Conservation (phyloP, 257 asterid species). For the Haberlea rhodopensis region DNA sequence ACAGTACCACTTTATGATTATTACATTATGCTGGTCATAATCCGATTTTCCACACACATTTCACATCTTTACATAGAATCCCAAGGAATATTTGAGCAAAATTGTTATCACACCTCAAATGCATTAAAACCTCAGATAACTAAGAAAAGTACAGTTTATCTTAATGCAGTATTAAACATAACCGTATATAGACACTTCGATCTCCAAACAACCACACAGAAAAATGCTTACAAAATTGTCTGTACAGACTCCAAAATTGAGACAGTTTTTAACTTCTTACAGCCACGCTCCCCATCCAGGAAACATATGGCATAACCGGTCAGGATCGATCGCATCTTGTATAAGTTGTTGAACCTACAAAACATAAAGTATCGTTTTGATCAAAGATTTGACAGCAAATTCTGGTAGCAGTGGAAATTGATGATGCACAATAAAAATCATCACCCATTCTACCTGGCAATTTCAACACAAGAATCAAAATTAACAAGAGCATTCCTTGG, state of each 20-base stretch:
- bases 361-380: background rate
- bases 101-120: background rate
- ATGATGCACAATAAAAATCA: background rate
- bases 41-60: too few species aligned
- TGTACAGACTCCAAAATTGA: constrained; percentile 39
- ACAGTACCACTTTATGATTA: constrained; percentile 13
- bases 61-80: background rate
- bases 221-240: background rate
- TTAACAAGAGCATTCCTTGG: too few species aligned
- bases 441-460: background rate
- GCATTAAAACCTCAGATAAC: too few species aligned
- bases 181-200: background rate
- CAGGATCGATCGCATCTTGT: constrained; percentile 93
- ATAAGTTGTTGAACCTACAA: constrained; percentile 92
- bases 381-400: background rate
- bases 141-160: constrained; percentile 25
- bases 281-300: constrained; percentile 99
- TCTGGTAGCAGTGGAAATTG: background rate
- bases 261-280: constrained; percentile 34
- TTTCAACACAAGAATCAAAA: too few species aligned
- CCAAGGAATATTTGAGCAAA: background rate
- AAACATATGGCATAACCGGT: constrained; percentile 87
- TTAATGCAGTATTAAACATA: background rate
- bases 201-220: constrained; percentile 23
- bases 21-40: background rate